These are phyloP conservation scores for Gautieria morchelliformis DNA, from an alignment of 768 basidiomycete species.

Conservation along the genomic window DNA sequence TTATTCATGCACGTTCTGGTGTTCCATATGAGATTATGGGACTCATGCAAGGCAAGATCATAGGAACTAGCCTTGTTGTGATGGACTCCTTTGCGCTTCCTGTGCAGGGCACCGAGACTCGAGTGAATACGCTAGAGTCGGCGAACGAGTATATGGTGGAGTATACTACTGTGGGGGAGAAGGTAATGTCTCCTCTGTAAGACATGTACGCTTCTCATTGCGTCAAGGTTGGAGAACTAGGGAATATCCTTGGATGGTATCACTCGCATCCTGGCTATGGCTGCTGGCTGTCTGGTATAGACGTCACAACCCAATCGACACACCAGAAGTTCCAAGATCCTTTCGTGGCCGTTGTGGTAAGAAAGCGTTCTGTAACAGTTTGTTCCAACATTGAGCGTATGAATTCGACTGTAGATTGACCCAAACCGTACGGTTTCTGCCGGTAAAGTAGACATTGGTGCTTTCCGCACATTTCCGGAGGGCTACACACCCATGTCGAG, in stretches of 20 bases:
- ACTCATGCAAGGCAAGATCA: conserved; percentile 94
- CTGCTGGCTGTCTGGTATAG: conserved; percentile 98
- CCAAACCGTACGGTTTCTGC: conserved; percentile 98
- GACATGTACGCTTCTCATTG: conserved; percentile 40
- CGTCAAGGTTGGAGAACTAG: conserved; percentile 53
- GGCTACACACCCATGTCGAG: conserved; percentile 76
- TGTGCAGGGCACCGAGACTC: conserved; percentile 96
- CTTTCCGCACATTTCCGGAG: conserved; percentile 96
- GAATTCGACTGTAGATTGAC: conserved; percentile 56
- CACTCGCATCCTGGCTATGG: conserved; percentile 99
- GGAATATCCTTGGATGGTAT: conserved; percentile 94
- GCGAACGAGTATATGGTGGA: conserved; percentile 99
- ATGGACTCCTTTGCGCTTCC: conserved; percentile 97
- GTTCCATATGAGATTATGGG: conserved; percentile 99
- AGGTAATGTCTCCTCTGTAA: conserved; percentile 28
- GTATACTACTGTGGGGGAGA: conserved; percentile 73
- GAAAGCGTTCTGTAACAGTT: conserved; percentile 19
- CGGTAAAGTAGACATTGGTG: conserved; percentile 97
- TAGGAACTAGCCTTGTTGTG: conserved; percentile 68
- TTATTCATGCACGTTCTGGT: conserved; percentile 95
- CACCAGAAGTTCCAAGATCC: conserved; percentile 95
- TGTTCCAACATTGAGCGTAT: background rate
- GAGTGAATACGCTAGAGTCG: conserved; percentile 92
- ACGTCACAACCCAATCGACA: conserved; percentile 92
- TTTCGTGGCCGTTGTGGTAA: conserved; percentile 91